Conservation (phyloP, 306 rosid species). For the Glycine soja region DNA sequence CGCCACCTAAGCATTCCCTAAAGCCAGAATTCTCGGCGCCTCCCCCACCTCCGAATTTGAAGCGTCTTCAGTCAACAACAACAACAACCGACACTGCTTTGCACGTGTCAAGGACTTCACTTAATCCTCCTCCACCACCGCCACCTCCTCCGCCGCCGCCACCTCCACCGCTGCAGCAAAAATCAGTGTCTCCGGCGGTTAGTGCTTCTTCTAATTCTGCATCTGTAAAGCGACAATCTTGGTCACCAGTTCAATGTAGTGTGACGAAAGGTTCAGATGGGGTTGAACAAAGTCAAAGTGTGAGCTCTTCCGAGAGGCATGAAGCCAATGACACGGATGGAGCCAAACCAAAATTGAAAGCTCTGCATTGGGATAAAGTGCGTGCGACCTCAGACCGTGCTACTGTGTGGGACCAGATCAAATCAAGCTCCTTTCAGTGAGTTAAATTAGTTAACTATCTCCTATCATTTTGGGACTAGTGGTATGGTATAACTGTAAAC, state of each 20-base stretch:
- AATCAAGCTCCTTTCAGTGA: conserved; percentile 97
- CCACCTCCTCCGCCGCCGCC: conserved; percentile 45
- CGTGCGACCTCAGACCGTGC: conserved; percentile 95
- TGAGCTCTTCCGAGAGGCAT: conserved; percentile 59
- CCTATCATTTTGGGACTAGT: not conserved
- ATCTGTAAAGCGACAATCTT: conserved; percentile 49
- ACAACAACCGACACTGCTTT: conserved; percentile 42
- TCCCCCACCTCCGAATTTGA: conserved; percentile 72
- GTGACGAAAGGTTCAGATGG: conserved; percentile 42
- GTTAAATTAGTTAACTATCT: conserved; percentile 32
- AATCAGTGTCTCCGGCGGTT: conserved; percentile 46
- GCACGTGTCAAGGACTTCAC: conserved; percentile 42
- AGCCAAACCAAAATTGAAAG: conserved; percentile 81
- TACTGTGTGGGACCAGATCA: conserved; percentile 97
- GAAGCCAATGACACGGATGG: conserved; percentile 75
- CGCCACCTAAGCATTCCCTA: conserved; percentile 49
- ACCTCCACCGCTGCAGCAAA: conserved; percentile 42
- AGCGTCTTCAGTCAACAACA: conserved; percentile 65
- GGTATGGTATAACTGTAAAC: conserved; percentile 11
- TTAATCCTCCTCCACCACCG: conserved; percentile 45
- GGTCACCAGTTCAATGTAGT: conserved; percentile 51
- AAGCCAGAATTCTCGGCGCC: conserved; percentile 76
- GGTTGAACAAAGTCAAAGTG: conserved; percentile 40
- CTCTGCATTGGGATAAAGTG: conserved; percentile 98
- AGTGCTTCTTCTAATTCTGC: conserved; percentile 40